Conservation (phyloP, 2,329 filamentous ascomycete genomes). For the Diaporthe sp. region DNA sequence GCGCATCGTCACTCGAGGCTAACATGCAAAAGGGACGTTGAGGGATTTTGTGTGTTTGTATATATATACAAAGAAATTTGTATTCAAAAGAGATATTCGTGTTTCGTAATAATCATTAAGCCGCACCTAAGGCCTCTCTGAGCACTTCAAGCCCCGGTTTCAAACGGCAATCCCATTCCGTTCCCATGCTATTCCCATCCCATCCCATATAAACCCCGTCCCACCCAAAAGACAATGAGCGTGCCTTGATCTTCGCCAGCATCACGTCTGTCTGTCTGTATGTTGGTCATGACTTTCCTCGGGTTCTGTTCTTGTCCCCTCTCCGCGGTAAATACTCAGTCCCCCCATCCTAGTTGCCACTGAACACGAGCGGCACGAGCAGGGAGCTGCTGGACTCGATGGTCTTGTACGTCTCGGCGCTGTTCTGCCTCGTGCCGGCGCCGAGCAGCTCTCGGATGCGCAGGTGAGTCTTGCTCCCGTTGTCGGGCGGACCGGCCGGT, state of each 20-base stretch:
- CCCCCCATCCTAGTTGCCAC: constrained; percentile 53
- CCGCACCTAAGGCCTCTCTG: constrained; percentile 38
- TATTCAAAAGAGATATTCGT: constrained; percentile 31
- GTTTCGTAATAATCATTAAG: constrained; percentile 37
- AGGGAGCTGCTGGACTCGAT: constrained; percentile 65
- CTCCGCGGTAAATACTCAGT: not conserved
- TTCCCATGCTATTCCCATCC: constrained; percentile 27
- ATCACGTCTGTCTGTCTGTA: not conserved
- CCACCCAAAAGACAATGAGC: constrained; percentile 6
- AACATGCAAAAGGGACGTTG: not conserved
- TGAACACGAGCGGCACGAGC: constrained; percentile 74
- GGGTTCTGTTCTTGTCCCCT: constrained; percentile 13
- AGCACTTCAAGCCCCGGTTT: constrained; percentile 39
- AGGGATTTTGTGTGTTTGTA: not conserved
- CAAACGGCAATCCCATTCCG: constrained; percentile 31
- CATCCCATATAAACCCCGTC: not conserved
- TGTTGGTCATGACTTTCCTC: constrained; percentile 1
- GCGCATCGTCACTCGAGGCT: not conserved
- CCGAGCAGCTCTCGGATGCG: constrained; percentile 41
- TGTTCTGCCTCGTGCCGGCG: constrained; percentile 40
- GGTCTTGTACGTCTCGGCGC: constrained; percentile 54
- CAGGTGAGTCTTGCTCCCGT: constrained; percentile 41
- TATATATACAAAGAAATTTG: constrained; percentile 34
- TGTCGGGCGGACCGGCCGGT: constrained; percentile 22
- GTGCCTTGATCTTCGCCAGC: not conserved